These are phyloP conservation scores for Neurospora tetrasperma DNA, from an alignment of 495 filamentous ascomycete genomes.

Conservation along the genomic window DNA sequence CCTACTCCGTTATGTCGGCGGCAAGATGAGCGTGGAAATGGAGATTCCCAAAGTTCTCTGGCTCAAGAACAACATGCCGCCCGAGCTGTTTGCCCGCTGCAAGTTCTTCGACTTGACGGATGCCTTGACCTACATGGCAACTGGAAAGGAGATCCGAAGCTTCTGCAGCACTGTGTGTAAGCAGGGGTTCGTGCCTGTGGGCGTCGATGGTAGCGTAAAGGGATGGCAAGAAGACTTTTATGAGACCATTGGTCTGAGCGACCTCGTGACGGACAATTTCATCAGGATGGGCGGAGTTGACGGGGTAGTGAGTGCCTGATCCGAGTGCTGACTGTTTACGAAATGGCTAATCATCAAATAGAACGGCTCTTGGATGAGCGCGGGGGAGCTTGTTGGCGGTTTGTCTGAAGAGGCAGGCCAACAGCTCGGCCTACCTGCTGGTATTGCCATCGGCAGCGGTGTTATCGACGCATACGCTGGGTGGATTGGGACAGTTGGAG, in stretches of 20 bases:
- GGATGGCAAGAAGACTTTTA: conserved; percentile 97
- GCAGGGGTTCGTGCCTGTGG: conserved; percentile 89
- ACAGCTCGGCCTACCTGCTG: conserved; percentile 76
- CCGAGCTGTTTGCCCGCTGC: conserved; percentile 77
- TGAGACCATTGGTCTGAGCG: conserved; percentile 67
- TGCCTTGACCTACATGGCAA: conserved; percentile 89
- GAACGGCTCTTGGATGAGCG: conserved; percentile 85
- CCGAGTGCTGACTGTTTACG: background rate
- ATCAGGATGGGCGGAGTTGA: conserved; percentile 87
- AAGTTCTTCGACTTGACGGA: conserved; percentile 94
- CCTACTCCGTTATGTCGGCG: conserved; percentile 89
- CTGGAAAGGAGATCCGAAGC: conserved; percentile 83
- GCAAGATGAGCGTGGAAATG: conserved; percentile 98
- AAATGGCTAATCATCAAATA: conserved; percentile 26
- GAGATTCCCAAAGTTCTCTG: conserved; percentile 96
- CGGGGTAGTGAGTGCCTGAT: conserved; percentile 66
- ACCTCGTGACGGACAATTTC: conserved; percentile 76
- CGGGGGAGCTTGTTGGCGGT: conserved; percentile 78
- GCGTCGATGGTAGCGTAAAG: conserved; percentile 93
- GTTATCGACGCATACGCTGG: conserved; percentile 98
- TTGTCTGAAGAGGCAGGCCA: conserved; percentile 73
- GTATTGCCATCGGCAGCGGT: conserved; percentile 86
- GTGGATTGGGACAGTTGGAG: conserved; percentile 97
- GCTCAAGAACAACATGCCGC: conserved; percentile 97
- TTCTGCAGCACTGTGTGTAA: conserved; percentile 94